phyloP scores from a whole-genome alignment of 2,329 filamentous ascomycete genomes.

The Sporothrix protearum region DNA sequence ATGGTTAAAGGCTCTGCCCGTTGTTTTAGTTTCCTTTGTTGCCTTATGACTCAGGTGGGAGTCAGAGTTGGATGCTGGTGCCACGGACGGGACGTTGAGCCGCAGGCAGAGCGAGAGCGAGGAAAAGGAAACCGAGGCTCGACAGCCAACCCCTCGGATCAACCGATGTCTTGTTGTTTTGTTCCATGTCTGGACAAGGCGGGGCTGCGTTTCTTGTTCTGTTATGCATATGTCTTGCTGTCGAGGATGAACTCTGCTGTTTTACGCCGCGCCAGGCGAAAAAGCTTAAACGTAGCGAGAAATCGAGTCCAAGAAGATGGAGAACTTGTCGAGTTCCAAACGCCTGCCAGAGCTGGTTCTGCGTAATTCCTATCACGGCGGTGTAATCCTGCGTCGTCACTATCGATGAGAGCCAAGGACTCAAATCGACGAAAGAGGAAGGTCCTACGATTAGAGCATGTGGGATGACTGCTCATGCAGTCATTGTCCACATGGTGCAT shows the following conservation, averaged over 20 bases:
- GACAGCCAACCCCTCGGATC: neutral
- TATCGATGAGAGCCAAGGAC: neutral
- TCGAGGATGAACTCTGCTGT: neutral
- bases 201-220: neutral
- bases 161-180: neutral
- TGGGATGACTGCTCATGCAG: neutral
- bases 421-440: neutral
- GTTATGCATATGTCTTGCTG: neutral
- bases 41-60: constrained; percentile 11
- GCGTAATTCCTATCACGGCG: neutral
- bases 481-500: neutral
- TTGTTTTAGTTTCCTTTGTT: neutral
- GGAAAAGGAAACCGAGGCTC: too few relatives aligned
- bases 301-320: neutral
- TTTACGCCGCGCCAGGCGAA: neutral
- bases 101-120: neutral
- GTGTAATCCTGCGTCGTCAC: neutral
- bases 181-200: neutral
- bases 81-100: neutral
- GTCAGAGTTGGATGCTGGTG: neutral
- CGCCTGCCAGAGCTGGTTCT: neutral
- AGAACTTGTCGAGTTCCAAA: neutral
- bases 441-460: neutral
- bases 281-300: neutral
- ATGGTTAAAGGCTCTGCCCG: neutral